Evolutionary conservation across 2,329 filamentous ascomycete genomes (phyloP), one percentile per base, ranked within the genome.

Genomic region (Phyllachora maydis): DNA sequence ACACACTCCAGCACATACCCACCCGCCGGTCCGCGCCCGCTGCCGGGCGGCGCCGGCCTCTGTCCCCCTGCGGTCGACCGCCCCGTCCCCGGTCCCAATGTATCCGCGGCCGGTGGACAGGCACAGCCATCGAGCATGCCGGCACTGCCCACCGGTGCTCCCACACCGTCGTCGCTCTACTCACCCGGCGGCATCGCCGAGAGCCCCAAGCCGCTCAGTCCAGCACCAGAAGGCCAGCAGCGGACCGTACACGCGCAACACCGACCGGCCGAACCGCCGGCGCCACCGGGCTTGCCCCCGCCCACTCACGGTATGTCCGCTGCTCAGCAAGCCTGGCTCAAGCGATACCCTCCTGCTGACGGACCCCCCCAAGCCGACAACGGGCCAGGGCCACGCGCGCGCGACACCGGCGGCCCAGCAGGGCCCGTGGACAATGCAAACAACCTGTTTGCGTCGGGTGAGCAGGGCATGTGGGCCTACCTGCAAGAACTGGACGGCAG

Each of bases 141-240:
- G 3, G 58, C 56, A 9, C 35, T 56, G 24, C 51, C 58, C 6
- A 40, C 58, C 14, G 49, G 48, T 24, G 47, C 50, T 19, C 50
- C 50, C 21, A 56, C n/a, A n/a, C n/a, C 52, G 28, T 52, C 54
- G 22, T 62, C 60, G 11, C 61, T 82, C 32, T 90, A 79, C 41
- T 62, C 68, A 6, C 70, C 81, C 32, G 62, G 65, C 25, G 62
- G 54, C 28, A 76, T 91, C 53, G 88, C 76, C 3, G 81, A 92
- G 45, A 90, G 78, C 33, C 81, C 82, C 0, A 90, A 83, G 40
- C 74, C 82, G 4, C 54, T 91, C 19, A 82, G 72, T 29, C 74
- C 75, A n/a, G 36, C 31, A 1, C 59, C 59, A 11, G 54, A 47
- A 70, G n/a, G 73, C 61, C 40, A 43, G 30, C 62, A 64, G 6